Percentiles rank a stretch among this genome's conserved stretches.
Conservation (phyloP, 208 protist genomes). For the Trypanosoma conorhini region DNA sequence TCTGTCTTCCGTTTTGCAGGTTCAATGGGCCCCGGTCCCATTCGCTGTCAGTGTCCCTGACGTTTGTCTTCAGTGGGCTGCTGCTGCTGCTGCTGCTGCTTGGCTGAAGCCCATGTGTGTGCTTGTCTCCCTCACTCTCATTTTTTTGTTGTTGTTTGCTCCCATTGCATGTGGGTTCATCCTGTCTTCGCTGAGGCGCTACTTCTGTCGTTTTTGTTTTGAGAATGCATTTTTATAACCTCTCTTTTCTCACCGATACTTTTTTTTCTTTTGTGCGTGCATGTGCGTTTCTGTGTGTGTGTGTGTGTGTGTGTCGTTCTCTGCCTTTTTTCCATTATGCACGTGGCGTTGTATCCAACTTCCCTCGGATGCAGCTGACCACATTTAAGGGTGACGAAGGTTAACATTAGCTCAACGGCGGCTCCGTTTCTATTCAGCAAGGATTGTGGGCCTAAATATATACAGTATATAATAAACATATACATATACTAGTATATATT, state of each 20-base stretch:
- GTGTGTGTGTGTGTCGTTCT: neutral
- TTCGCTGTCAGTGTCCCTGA: slow-evolving; percentile 5
- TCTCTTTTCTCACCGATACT: neutral
- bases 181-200: neutral
- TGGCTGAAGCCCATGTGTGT: neutral
- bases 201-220: neutral
- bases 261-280: neutral
- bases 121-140: neutral
- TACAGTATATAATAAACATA: neutral
- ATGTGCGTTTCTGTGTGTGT: slow-evolving; percentile 7
- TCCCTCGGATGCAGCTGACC: neutral
- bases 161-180: neutral
- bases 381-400: neutral
- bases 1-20: neutral
- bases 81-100: neutral
- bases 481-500: neutral
- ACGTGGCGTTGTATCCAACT: neutral
- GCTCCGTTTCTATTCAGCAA: neutral
- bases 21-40: neutral
- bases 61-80: neutral
- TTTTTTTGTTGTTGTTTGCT: neutral
- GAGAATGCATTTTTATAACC: too few relatives aligned
- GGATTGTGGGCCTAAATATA: neutral
- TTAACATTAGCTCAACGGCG: neutral
- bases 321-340: neutral